Evolutionary conservation across 306 rosid species (phyloP).

Genomic region (Vigna unguiculata): DNA sequence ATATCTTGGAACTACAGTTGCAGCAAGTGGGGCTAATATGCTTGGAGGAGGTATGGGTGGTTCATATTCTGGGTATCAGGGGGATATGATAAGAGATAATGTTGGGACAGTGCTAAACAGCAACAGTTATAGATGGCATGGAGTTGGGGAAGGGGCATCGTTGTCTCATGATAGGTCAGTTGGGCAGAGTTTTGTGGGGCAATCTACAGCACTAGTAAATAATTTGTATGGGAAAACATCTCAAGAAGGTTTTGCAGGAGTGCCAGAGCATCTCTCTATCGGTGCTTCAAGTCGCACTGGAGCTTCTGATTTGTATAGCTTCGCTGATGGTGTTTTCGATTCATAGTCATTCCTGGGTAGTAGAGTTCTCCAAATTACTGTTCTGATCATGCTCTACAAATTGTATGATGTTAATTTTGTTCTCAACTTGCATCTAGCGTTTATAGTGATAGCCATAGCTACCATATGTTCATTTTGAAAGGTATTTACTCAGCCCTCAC

Average conservation of each 20-base stretch:
- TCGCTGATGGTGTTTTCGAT: constrained; percentile 64
- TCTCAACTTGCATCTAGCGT: constrained; percentile 7
- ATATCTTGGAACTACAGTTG: constrained; percentile 42
- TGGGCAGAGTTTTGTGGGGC: constrained; percentile 51
- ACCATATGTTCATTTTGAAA: not conserved
- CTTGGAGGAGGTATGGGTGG: constrained; percentile 37
- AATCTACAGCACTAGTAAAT: constrained; percentile 39
- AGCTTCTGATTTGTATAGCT: constrained; percentile 63
- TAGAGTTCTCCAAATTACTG: not conserved
- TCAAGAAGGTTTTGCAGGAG: constrained; percentile 42
- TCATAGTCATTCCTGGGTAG: constrained; percentile 39
- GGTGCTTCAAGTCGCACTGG: constrained; percentile 41
- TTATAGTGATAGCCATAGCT: constrained; percentile 33
- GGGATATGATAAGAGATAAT: constrained; percentile 44
- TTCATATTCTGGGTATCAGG: constrained; percentile 51
- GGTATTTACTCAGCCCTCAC: not conserved
- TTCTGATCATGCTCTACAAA: not conserved
- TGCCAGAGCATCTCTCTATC: constrained; percentile 44
- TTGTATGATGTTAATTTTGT: constrained; percentile 2
- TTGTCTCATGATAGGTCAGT: constrained; percentile 47
- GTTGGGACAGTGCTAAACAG: constrained; percentile 43
- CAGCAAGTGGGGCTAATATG: constrained; percentile 33
- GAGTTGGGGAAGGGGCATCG: constrained; percentile 50
- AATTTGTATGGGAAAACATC: constrained; percentile 49
- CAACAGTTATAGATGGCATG: constrained; percentile 52